Conservation (phyloP, 352 stramenopile species). For the Phytophthora podocarpi region DNA sequence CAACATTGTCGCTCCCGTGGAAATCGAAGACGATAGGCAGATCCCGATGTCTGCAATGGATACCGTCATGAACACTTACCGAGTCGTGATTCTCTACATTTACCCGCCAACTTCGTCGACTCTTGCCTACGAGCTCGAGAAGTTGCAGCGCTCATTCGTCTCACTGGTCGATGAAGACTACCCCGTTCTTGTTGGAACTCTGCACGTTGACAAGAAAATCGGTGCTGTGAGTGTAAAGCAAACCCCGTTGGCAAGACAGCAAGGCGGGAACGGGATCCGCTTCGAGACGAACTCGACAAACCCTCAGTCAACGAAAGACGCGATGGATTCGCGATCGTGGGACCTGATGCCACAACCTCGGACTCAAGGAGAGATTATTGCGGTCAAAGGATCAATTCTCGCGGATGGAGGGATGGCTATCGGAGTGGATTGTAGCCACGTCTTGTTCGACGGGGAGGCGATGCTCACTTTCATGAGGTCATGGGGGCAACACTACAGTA, state of each 20-base stretch:
- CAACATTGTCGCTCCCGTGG: not conserved
- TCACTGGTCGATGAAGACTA: constrained; percentile 50
- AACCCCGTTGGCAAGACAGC: constrained; percentile 7
- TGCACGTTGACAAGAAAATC: constrained; percentile 30
- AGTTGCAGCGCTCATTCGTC: constrained; percentile 38
- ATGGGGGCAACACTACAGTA: constrained; percentile 57
- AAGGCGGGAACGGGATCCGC: constrained; percentile 31
- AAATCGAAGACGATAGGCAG: constrained; percentile 7
- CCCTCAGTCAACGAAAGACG: constrained; percentile 33
- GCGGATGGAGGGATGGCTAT: constrained; percentile 52
- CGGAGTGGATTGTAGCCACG: constrained; percentile 50
- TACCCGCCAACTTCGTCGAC: constrained; percentile 32
- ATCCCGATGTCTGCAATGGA: constrained; percentile 54
- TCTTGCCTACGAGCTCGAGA: constrained; percentile 39
- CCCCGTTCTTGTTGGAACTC: constrained; percentile 42
- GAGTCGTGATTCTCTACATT: constrained; percentile 57
- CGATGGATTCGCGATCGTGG: constrained; percentile 35
- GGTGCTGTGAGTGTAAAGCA: constrained; percentile 42
- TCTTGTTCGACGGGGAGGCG: constrained; percentile 54
- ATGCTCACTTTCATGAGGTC: constrained; percentile 61
- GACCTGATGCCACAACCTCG: constrained; percentile 38
- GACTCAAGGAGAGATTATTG: constrained; percentile 29
- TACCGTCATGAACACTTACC: constrained; percentile 49
- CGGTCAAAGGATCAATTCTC: constrained; percentile 47
- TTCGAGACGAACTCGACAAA: constrained; percentile 33